These are phyloP conservation scores for Lophium mytilinum DNA, from an alignment of 495 filamentous ascomycete genomes.

Conservation along the genomic window DNA sequence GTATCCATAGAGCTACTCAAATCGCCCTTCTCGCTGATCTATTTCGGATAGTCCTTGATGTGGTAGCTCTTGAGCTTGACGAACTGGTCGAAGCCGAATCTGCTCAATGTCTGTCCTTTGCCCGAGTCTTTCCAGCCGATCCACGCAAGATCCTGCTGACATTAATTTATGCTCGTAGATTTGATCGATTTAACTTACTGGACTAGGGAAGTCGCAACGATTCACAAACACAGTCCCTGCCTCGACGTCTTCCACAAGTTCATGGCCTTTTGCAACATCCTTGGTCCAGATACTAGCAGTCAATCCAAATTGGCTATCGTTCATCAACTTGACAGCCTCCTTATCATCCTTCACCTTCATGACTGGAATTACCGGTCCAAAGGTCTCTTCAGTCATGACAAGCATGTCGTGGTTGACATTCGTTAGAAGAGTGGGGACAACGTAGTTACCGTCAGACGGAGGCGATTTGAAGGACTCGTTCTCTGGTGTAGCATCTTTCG, in stretches of 20 bases:
- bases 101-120: constrained; percentile 80
- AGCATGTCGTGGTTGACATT: constrained; percentile 77
- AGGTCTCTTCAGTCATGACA: constrained; percentile 93
- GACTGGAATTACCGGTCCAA: constrained; percentile 87
- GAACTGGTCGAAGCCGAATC: constrained; percentile 88
- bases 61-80: constrained; percentile 95
- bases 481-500: constrained; percentile 70
- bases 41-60: constrained; percentile 78
- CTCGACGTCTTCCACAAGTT: constrained; percentile 72
- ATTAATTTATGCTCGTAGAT: not conserved
- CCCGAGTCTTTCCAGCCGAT: constrained; percentile 97
- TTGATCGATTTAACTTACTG: constrained; percentile 50
- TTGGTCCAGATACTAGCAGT: constrained; percentile 99
- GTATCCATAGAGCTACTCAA: not conserved
- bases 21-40: constrained; percentile 10
- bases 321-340: constrained; percentile 82
- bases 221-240: constrained; percentile 97
- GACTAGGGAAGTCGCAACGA: constrained; percentile 83
- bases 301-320: constrained; percentile 88
- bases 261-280: constrained; percentile 66
- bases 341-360: constrained; percentile 82
- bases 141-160: constrained; percentile 81
- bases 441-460: constrained; percentile 68
- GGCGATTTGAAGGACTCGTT: constrained; percentile 64
- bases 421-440: constrained; percentile 75